Conservation (phyloP, 768 basidiomycete species). For the Butyriboletus loyo region DNA sequence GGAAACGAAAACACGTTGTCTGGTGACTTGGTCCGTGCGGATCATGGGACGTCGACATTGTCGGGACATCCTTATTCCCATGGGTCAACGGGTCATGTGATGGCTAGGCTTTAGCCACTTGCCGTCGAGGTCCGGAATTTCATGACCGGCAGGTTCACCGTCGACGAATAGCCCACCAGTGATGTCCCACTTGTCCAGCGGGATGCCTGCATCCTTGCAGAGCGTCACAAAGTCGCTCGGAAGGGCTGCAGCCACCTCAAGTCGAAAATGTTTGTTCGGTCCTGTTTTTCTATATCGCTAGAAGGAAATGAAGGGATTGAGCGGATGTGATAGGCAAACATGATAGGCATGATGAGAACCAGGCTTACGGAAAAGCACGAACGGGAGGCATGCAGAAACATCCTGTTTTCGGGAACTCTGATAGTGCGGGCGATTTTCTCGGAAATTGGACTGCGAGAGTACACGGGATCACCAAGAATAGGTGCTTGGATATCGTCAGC, state of each 20-base stretch:
- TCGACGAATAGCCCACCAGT: conserved; percentile 49
- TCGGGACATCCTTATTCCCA: conserved; percentile 3
- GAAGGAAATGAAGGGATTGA: neutral
- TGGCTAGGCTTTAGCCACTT: conserved; percentile 27
- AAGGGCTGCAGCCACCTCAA: conserved; percentile 56
- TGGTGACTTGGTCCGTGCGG: neutral
- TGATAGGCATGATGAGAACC: neutral
- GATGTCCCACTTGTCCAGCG: conserved; percentile 34
- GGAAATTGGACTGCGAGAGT: conserved; percentile 40
- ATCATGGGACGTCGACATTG: neutral
- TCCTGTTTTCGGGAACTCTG: conserved; percentile 41
- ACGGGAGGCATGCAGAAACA: conserved; percentile 61
- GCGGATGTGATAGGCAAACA: neutral
- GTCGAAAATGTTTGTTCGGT: conserved; percentile 45
- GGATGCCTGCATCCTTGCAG: conserved; percentile 46
- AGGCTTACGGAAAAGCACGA: conserved; percentile 52
- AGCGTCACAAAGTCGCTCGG: conserved; percentile 53
- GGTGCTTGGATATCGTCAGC: conserved; percentile 45
- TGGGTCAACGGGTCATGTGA: conserved; percentile 11
- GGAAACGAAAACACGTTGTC: conserved; percentile 19
- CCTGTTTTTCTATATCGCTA: conserved; percentile 50
- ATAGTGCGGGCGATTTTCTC: conserved; percentile 28
- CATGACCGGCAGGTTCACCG: conserved; percentile 35
- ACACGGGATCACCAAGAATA: conserved; percentile 58
- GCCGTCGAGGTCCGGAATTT: conserved; percentile 40